A percentile compares a stretch with the other conserved stretches of the same genome.
Evolutionary conservation across 306 rosid species (phyloP).

Genomic region (Lathyrus oleraceus): DNA sequence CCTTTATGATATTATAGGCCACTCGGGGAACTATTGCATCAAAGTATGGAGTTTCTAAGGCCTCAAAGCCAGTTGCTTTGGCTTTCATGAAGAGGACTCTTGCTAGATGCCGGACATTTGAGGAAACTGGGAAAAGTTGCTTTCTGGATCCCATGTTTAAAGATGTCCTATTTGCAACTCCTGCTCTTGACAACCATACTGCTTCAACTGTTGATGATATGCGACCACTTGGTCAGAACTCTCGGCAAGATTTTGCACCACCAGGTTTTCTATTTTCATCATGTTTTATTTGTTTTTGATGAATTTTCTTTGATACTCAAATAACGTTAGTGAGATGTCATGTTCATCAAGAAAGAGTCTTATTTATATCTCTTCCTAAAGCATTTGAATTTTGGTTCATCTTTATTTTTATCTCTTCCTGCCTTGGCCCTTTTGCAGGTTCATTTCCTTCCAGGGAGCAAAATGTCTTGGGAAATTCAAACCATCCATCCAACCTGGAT

Average conservation of each 20-base stretch:
- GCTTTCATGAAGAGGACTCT: conserved; percentile 82
- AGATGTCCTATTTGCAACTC: conserved; percentile 56
- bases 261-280: conserved; percentile 48
- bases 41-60: conserved; percentile 68
- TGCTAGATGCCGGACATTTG: conserved; percentile 64
- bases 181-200: conserved; percentile 39
- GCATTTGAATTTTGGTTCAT: conserved; percentile 29
- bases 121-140: conserved; percentile 74
- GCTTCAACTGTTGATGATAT: conserved; percentile 42
- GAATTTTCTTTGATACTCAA: conserved; percentile 24
- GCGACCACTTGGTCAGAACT: conserved; percentile 33
- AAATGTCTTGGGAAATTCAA: conserved; percentile 45
- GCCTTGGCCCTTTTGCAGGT: conserved; percentile 56
- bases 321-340: conserved; percentile 1
- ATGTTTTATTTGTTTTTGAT: conserved; percentile 25
- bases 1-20: conserved; percentile 60
- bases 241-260: conserved; percentile 38
- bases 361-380: background rate
- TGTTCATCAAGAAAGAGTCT: conserved; percentile 10
- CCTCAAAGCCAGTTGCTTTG: conserved; percentile 64
- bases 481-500: conserved; percentile 51
- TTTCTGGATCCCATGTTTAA: conserved; percentile 61
- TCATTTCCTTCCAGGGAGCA: conserved; percentile 48
- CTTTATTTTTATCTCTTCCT: conserved; percentile 1
- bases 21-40: conserved; percentile 75